Evolutionary conservation across 2,329 filamentous ascomycete genomes (phyloP).

Genomic region (Aspergillus japonicus): DNA sequence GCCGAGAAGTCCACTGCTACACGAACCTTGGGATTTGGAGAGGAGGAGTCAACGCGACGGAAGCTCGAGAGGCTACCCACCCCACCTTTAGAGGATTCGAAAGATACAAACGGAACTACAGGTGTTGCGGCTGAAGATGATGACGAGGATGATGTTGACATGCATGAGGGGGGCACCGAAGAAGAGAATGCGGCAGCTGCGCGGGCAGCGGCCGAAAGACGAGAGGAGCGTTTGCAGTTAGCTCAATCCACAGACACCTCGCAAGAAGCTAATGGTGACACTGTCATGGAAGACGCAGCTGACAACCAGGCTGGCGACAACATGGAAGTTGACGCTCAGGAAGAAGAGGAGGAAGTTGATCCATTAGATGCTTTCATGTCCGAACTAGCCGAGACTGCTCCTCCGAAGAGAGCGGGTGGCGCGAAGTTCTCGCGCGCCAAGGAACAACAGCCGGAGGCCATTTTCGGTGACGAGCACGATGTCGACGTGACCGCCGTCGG

Average conservation of each 20-base stretch:
- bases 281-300: constrained; percentile 44
- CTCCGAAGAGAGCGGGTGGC: constrained; percentile 40
- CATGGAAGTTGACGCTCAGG: constrained; percentile 36
- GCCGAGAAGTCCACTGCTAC: constrained; percentile 66
- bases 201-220: constrained; percentile 79
- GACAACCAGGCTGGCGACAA: constrained; percentile 36
- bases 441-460: constrained; percentile 71
- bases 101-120: constrained; percentile 56
- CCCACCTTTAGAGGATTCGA: constrained; percentile 64
- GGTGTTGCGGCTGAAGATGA: constrained; percentile 62
- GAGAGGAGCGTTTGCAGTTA: constrained; percentile 64
- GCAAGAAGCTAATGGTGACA: constrained; percentile 50
- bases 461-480: constrained; percentile 85
- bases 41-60: constrained; percentile 81
- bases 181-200: constrained; percentile 85
- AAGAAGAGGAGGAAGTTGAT: constrained; percentile 66
- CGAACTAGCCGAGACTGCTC: constrained; percentile 55
- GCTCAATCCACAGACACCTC: constrained; percentile 35
- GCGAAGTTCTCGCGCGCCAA: constrained; percentile 47
- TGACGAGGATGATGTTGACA: constrained; percentile 71
- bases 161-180: constrained; percentile 75
- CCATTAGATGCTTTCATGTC: constrained; percentile 98
- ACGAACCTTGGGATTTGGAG: constrained; percentile 78
- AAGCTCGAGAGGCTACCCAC: constrained; percentile 89
- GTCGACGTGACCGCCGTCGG: constrained; percentile 60